Conservation (phyloP, 208 protist species). For the Trypanosoma cruzi region DNA sequence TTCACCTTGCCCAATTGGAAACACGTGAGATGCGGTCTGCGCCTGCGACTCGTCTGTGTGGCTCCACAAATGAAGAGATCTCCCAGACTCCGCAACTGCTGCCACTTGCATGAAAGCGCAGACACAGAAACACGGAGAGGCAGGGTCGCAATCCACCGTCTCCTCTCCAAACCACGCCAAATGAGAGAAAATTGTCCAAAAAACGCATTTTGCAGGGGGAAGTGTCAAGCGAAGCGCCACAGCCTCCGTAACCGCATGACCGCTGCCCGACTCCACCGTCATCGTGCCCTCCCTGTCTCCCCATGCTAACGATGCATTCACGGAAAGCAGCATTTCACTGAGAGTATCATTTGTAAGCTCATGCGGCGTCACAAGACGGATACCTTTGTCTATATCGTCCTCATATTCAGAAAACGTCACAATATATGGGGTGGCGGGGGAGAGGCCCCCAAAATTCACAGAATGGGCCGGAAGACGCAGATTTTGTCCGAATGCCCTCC, state of each 20-base stretch:
- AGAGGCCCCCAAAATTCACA: neutral
- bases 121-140: constrained; percentile 6
- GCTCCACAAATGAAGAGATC: constrained; percentile 24
- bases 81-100: constrained; percentile 19
- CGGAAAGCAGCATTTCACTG: constrained; percentile 6
- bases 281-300: neutral
- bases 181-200: constrained; percentile 6
- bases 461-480: neutral
- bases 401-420: neutral
- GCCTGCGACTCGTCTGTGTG: neutral
- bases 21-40: neutral
- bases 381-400: neutral
- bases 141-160: neutral
- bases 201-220: neutral
- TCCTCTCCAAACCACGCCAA: constrained; percentile 8
- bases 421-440: constrained; percentile 23
- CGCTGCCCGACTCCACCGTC: neutral
- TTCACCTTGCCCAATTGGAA: neutral
- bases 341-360: constrained; percentile 2
- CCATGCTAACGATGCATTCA: neutral
- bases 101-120: constrained; percentile 1
- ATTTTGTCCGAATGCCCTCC: neutral
- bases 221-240: constrained; percentile 4
- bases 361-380: constrained; percentile 22
- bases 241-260: neutral